A percentile compares a stretch with the other conserved stretches of the same genome.
These are phyloP conservation scores for Rhizopus arrhizus DNA, from an alignment of 371 early-diverging fungal species.

Conservation along the genomic window DNA sequence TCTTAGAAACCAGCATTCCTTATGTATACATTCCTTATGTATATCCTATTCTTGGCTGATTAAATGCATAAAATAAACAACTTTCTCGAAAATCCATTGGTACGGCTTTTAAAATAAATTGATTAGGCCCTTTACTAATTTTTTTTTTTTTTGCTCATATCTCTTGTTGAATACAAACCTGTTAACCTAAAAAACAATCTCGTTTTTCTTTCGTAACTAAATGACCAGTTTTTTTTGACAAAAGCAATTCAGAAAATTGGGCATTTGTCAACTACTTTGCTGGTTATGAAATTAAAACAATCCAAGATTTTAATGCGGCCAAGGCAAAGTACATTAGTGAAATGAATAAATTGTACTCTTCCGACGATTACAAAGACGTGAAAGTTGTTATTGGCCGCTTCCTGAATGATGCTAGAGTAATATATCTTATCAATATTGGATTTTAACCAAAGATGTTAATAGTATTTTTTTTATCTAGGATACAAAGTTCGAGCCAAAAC, in stretches of 20 bases:
- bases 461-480: constrained; percentile 3
- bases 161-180: too few relatives aligned
- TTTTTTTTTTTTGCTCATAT: too few relatives aligned
- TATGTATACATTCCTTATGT: too few relatives aligned
- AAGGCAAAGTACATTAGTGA: not conserved
- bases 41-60: too few relatives aligned
- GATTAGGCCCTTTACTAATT: too few relatives aligned
- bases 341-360: constrained; percentile 1
- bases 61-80: too few relatives aligned
- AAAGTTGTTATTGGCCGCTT: not conserved
- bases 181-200: too few relatives aligned
- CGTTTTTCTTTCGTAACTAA: too few relatives aligned
- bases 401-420: constrained; percentile 10
- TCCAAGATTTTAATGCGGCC: not conserved
- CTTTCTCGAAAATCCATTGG: too few relatives aligned
- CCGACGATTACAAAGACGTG: not conserved
- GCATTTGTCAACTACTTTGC: not conserved
- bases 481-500: constrained; percentile 1
- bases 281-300: not conserved
- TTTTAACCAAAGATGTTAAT: not conserved
- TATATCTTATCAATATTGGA: not conserved
- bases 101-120: too few relatives aligned
- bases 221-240: constrained; percentile 6
- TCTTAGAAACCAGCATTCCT: too few relatives aligned
- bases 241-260: not conserved